Base-by-base conservation (phyloP, 306 rosid species). In the Pterocarpus macrocarpus region DNA sequence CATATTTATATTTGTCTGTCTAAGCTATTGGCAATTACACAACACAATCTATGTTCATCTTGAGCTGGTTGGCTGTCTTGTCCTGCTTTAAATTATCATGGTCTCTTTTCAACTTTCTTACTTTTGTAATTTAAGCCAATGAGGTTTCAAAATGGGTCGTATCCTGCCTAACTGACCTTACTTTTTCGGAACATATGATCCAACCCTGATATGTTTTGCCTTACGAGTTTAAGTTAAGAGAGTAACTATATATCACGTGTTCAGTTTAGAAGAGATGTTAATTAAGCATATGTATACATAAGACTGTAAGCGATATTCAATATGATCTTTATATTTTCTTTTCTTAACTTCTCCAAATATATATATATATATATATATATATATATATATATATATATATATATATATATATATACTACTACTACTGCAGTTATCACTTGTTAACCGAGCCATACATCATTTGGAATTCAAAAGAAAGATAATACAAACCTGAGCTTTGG, bases 171-270 rank as follows among this genome's bases (percentile, higher is more conserved):
- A 75, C n/a, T 75, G 87, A 64, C 80, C 80, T 45, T 81, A 32
- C 41, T 77, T 75, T 84, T 84, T 15, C 76, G 91, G 63, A 86
- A 89, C 92, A 92, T 70, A 55, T 66, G 81, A 91, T 90, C 90
- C 35, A 14, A 72, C 43, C 70, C 16, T 71, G 70, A 79, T 90
- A 7, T 87, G 77, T 69, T 64, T 55, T 78, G 83, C 86, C 80
- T 82, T 56, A 8, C 52, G 8, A 38, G 30, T 69, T 14, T 13
- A 34, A 55, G 65, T 47, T 47, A 10, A 64, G 55, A 43, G n/a
- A 33, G 63, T 74, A 80, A 70, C 50, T 53, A 43, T 43, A 43
- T 5, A 7, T 28, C 2, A 50, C 2, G 30, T 64, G 14, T 8
- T 36, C 43, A 61, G 63, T 36, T 52, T 47, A 8, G 34, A 52